Conservation (phyloP, 1,284 basidiomycete genomes). For the Trametes sp. region DNA sequence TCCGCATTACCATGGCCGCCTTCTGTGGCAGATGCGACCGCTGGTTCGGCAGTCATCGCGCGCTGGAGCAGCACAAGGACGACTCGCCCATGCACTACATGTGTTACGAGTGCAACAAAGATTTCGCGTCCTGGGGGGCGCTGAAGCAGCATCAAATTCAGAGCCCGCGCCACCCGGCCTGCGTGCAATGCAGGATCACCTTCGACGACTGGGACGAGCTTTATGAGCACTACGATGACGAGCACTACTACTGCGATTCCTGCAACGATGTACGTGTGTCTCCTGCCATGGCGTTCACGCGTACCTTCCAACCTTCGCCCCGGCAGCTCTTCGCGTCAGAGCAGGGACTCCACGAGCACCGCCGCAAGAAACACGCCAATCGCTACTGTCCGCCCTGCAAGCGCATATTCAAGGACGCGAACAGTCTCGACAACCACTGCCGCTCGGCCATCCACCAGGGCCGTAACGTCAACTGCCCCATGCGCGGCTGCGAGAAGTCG, state of each 20-base stretch:
- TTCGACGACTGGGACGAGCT: constrained; percentile 31
- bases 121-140: constrained; percentile 25
- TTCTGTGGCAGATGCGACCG: constrained; percentile 8
- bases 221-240: constrained; percentile 29
- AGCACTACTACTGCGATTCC: constrained; percentile 27
- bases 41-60: constrained; percentile 21
- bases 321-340: constrained; percentile 25
- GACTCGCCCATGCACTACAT: constrained; percentile 41
- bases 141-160: constrained; percentile 29
- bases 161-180: constrained; percentile 38
- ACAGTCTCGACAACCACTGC: constrained; percentile 37
- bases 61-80: constrained; percentile 37
- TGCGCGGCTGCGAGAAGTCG: constrained; percentile 33
- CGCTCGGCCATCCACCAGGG: constrained; percentile 38
- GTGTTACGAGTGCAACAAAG: constrained; percentile 45
- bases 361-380: constrained; percentile 30
- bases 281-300: too few species aligned
- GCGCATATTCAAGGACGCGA: constrained; percentile 35
- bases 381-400: constrained; percentile 39
- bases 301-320: background rate
- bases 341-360: constrained; percentile 34
- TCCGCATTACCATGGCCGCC: background rate
- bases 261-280: constrained; percentile 29
- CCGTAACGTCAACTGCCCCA: constrained; percentile 36
- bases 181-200: constrained; percentile 35